Evolutionary conservation across 306 rosid genomes (phyloP).

Genomic region (Notholithocarpus densiflorus): DNA sequence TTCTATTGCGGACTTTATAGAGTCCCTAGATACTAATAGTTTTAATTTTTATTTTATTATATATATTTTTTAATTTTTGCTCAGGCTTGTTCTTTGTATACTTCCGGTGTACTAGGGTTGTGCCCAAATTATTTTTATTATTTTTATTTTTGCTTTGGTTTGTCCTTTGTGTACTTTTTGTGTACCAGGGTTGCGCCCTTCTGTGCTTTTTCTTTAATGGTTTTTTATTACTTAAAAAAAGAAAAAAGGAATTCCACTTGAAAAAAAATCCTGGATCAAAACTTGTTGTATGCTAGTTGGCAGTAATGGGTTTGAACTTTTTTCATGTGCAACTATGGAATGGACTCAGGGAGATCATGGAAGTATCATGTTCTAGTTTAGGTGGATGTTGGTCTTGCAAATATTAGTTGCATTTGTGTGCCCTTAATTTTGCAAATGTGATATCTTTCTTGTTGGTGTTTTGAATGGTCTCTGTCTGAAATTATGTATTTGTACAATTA

Average conservation of each 20-base stretch:
- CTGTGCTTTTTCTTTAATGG: too few relatives aligned
- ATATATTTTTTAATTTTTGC: too few relatives aligned
- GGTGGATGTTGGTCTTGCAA: slow-evolving; percentile 7
- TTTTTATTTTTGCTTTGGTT: too few relatives aligned
- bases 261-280: neutral
- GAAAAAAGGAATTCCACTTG: neutral
- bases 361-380: neutral
- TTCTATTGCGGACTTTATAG: too few relatives aligned
- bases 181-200: too few relatives aligned
- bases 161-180: too few relatives aligned
- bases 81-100: too few relatives aligned
- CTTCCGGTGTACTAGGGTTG: too few relatives aligned
- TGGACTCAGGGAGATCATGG: neutral
- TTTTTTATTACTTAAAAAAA: too few relatives aligned
- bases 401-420: neutral
- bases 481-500: slow-evolving; percentile 26
- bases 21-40: too few relatives aligned
- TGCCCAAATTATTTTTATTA: too few relatives aligned
- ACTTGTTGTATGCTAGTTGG: slow-evolving; percentile 1
- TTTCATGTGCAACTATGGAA: neutral
- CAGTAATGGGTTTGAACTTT: neutral
- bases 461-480: slow-evolving; percentile 18
- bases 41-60: too few relatives aligned
- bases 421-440: neutral
- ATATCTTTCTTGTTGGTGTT: neutral